Base-by-base conservation (phyloP, 2,329 filamentous ascomycete species). In the Nigrospora sphaerica region DNA sequence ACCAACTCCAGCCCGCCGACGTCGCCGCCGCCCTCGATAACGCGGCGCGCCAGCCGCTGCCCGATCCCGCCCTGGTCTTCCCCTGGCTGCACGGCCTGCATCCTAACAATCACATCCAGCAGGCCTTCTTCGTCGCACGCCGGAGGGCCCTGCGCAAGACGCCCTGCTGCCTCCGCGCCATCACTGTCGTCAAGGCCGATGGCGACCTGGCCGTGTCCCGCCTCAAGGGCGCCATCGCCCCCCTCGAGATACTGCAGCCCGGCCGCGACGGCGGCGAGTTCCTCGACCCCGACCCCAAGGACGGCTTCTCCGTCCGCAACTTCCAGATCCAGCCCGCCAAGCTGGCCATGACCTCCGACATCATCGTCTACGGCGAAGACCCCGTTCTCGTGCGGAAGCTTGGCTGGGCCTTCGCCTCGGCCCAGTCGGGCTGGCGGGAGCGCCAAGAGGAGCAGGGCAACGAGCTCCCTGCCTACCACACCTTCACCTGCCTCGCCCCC, bases 271-370 rank as follows among this genome's bases (percentile, higher is more conserved):
- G 77, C 39, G 67, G 77, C 39, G 75, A 82, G 18, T 95, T 98
- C 60, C 70, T 90, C 50, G 88, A 95, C 38, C 78, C 85, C 36
- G 93, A 98, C 60, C 93, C 93, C 1, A 78, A 72, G 46, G 88
- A 95, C 54, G 93, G 93, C 10, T 97, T 97, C 62, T 95, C 89
- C 5, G 91, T 97, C 38, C 82, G 93, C 39, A 97, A 97, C 64
- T 98, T 98, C 61, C 92, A 97, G 57, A 97, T 97, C 35, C 93
- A 98, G 65, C 79, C 88, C 0, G 86, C 86, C 48, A 98, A 98
- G 64, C 72, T 88, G 53, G 91, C 91, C 46, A 81, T 86, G 53
- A 79, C 93, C 10, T 96, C 91, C 1, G 93, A 98, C 62, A 88
- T 98, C 52, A 78, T 98, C 36, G 80, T 98, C 1, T 98, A 98